These are phyloP conservation scores for Aspergillus awamori DNA, from an alignment of 2,329 filamentous ascomycete species.

Conservation along the genomic window DNA sequence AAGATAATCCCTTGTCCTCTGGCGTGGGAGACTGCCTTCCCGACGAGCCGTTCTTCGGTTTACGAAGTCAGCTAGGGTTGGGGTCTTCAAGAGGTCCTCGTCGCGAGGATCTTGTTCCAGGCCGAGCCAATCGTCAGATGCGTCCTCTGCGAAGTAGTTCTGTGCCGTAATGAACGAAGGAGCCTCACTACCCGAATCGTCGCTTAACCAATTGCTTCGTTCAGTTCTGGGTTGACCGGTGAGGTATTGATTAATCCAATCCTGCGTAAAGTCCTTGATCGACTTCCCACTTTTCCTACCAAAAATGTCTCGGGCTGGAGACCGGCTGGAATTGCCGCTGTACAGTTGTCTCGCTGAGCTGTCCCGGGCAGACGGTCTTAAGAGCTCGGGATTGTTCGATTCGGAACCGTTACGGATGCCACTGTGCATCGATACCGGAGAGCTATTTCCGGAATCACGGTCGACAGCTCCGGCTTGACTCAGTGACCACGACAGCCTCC, in stretches of 20 bases:
- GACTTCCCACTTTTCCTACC: conserved; percentile 36
- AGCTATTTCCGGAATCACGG: conserved; percentile 37
- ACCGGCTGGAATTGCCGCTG: conserved; percentile 31
- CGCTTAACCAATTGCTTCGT: conserved; percentile 80
- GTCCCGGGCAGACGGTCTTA: conserved; percentile 33
- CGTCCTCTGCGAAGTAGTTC: conserved; percentile 46
- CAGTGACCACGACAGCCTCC: conserved; percentile 43
- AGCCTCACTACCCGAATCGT: conserved; percentile 73
- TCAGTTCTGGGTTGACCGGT: conserved; percentile 70
- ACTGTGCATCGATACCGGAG: conserved; percentile 36
- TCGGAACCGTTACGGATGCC: conserved; percentile 28
- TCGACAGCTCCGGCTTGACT: conserved; percentile 52
- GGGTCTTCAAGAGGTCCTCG: conserved; percentile 45
- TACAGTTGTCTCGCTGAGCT: conserved; percentile 26
- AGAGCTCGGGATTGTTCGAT: conserved; percentile 30
- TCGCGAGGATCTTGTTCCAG: conserved; percentile 43
- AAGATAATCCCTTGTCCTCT: conserved; percentile 35
- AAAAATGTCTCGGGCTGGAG: conserved; percentile 28
- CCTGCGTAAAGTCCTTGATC: conserved; percentile 68
- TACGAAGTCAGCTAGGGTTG: conserved; percentile 42
- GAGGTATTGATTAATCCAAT: conserved; percentile 86
- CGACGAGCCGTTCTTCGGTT: conserved; percentile 27
- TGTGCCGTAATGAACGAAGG: conserved; percentile 59
- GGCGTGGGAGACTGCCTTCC: conserved; percentile 26
- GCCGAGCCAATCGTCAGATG: conserved; percentile 49